phyloP scores from a whole-genome alignment of 441 rosid species.

The Erodium chrysanthum region DNA sequence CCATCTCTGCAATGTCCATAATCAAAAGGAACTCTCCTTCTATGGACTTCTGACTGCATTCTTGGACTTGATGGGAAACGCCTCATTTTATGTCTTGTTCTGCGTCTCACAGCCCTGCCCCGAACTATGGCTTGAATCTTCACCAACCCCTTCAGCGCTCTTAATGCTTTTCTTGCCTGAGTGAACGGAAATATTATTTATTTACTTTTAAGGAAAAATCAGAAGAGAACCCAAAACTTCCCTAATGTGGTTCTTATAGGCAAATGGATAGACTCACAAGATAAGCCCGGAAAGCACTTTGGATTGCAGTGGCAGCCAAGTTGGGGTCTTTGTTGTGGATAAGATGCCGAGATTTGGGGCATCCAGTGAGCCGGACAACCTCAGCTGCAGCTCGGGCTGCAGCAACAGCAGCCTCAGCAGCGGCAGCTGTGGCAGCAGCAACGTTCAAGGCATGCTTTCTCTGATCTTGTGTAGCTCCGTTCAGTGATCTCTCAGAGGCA shows the following conservation, averaged over 20 bases:
- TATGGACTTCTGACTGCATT: constrained; percentile 22
- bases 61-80: constrained; percentile 22
- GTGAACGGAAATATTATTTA: neutral
- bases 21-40: constrained; percentile 15
- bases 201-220: no score
- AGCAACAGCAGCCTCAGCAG: constrained; percentile 81
- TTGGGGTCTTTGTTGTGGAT: constrained; percentile 23
- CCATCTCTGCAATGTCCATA: constrained; percentile 18
- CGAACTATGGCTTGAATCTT: constrained; percentile 81
- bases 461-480: constrained; percentile 56
- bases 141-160: constrained; percentile 74
- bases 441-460: constrained; percentile 69
- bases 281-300: constrained; percentile 62
- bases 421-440: constrained; percentile 78
- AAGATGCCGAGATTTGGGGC: constrained; percentile 28
- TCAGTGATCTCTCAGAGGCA: constrained; percentile 30
- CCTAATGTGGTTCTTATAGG: no score
- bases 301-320: constrained; percentile 63
- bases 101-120: constrained; percentile 61
- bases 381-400: constrained; percentile 84
- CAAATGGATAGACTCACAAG: constrained; percentile 41
- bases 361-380: constrained; percentile 52
- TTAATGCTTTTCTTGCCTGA: constrained; percentile 85
- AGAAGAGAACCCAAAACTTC: no score
- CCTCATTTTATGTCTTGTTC: constrained; percentile 20